Evolutionary conservation across 2,329 filamentous ascomycete species (phyloP), one percentile per base, ranked within the genome.

Genomic region (Ceratocystis cubensis): DNA sequence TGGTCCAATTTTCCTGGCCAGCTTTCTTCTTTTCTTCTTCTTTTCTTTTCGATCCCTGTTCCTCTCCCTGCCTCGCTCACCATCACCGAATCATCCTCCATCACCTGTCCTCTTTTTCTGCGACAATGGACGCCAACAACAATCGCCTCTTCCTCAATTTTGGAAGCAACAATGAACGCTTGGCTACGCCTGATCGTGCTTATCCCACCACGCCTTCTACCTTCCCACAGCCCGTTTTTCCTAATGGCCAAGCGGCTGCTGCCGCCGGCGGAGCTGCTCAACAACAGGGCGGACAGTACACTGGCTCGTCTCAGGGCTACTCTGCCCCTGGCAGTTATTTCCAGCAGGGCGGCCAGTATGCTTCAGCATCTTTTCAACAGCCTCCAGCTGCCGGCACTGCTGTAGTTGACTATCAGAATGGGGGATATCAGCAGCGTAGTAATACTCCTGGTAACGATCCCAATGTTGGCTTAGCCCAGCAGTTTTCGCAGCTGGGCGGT

Each of bases 131-230:
- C 72, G 75, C 76, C 71, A 79, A 79, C 76, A 85, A 85, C 73
- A 83, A 84, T 70, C 82, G 83, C 67, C 80, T 88, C 66, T 81
- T 83, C 73, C 81, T 89, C 73, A 88, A 88, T 76, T 84, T 86
- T 71, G 81, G 80, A 73, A 86, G 82, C 76, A 82, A 82, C 74
- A 85, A 84, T 75, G 83, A 86, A 71, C 84, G 85, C 72, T 82
- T 85, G 68, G 79, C 80, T 69, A 76, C 83, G 66, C 72, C 76
- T 72, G 87, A 88, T 75, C 82, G 87, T 74, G 80, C 85, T 71
- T 91, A 89, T 80, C 89, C 88, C 71, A 91, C 93, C 65, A 96
- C 93, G 8, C 93, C 93, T 64, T 96, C 93, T 70, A 96, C 92
- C 68, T 97, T 97, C 74, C 93, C 93, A 13, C 93, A 97, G 78